Percentiles rank a stretch among this genome's conserved stretches.
These are phyloP conservation scores for Aspergillus bridgeri DNA, from an alignment of 495 filamentous ascomycete species.

Conservation along the genomic window DNA sequence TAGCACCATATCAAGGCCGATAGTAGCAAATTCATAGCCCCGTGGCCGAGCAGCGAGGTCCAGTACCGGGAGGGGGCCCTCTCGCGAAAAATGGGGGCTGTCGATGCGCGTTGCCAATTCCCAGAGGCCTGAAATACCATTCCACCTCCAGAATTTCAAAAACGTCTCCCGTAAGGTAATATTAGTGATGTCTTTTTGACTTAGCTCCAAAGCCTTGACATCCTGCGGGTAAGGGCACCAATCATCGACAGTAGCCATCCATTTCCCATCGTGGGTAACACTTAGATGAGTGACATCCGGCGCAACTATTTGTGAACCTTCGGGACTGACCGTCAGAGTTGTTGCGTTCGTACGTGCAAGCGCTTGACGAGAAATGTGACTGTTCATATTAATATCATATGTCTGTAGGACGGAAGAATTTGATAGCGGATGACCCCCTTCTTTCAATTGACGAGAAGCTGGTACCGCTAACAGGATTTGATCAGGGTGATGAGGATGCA, in stretches of 20 bases:
- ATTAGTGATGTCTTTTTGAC: conserved; percentile 36
- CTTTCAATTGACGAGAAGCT: conserved; percentile 39
- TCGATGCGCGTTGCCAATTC: conserved; percentile 78
- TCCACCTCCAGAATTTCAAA: conserved; percentile 89
- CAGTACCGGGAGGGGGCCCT: conserved; percentile 58
- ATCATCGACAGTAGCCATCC: conserved; percentile 88
- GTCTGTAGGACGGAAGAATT: conserved; percentile 68
- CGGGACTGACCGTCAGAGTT: conserved; percentile 67
- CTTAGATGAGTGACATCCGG: conserved; percentile 71
- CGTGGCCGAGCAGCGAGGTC: conserved; percentile 66
- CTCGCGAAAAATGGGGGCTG: conserved; percentile 62
- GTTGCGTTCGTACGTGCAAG: conserved; percentile 85
- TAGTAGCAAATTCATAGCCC: conserved; percentile 68
- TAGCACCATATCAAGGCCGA: conserved; percentile 74
- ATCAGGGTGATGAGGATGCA: conserved; percentile 55
- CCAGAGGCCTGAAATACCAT: conserved; percentile 57
- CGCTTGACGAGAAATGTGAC: conserved; percentile 77
- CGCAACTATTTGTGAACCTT: conserved; percentile 62
- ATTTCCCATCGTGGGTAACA: conserved; percentile 74
- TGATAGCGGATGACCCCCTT: conserved; percentile 25
- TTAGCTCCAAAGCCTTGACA: conserved; percentile 46
- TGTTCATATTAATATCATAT: conserved; percentile 70
- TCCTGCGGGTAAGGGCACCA: conserved; percentile 75
- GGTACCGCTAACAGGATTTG: conserved; percentile 61
- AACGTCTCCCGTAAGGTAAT: conserved; percentile 62